Base-by-base conservation (phyloP, 2,329 filamentous ascomycete genomes). In the Myrmaecium sp. region DNA sequence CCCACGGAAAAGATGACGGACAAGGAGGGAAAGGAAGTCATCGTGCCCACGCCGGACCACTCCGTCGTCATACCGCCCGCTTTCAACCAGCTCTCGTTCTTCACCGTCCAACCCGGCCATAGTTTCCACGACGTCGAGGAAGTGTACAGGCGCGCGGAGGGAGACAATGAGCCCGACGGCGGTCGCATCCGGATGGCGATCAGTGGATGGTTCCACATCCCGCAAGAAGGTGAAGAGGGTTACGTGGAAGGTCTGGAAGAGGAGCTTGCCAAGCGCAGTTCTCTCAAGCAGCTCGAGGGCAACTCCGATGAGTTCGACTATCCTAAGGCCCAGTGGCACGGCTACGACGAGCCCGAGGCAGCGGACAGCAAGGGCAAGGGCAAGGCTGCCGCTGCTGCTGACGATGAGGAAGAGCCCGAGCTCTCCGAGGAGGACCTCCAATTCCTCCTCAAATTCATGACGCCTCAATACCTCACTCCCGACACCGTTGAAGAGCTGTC, bases 111-210 rank as follows among this genome's bases (percentile, higher is more conserved):
- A 57, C 89, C 89, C 1, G 89, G 89, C n/a, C 75, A 93, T 64
- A 95, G 86, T 51, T 98, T 95, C 54, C 89, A 98, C 54, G 89
- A 98, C 49, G 89, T 98, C 29, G 86, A 95, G 56, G 89, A 98
- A 55, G 89, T 98, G 4, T 95, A 94, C 55, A 72, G 79, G 47
- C 42, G 60, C 57, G 36, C 62, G 47, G 32, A 60, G 58, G 46
- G 65, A 58, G 41, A 67, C 69, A 52, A 66, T 72, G 29, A 65
- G 64, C 46, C 70, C 64, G 50, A 65, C 45, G 75, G 76, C 11
- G 76, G 75, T 1, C 69, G 81, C 25, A 71, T 94, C 25, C 74
- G 89, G 38, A 95, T 98, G 86, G 89, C 89, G 26, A 93, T 98
- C 46, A 93, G 82, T 47, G 89, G 89, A 27, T 98, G 89, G 89